A percentile compares a stretch with the other conserved stretches of the same genome.
Conservation (phyloP, 495 filamentous ascomycete genomes). For the Neurospora discreta region DNA sequence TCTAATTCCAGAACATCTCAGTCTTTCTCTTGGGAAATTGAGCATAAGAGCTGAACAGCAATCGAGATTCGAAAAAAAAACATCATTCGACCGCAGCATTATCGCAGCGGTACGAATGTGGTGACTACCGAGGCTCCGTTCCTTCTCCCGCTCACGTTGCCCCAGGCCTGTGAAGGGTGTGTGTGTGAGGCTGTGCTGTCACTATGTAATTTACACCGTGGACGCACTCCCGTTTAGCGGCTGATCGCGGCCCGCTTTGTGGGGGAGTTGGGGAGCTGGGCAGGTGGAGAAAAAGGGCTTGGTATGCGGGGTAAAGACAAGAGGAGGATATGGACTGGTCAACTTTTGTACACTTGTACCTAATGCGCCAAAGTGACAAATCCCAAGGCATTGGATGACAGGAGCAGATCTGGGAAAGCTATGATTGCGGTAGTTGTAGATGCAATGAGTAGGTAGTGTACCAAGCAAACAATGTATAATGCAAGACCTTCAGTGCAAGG, state of each 20-base stretch:
- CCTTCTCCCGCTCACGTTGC: neutral
- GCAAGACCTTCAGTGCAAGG: neutral
- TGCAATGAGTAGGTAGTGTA: neutral
- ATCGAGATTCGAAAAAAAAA: neutral
- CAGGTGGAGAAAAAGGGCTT: neutral
- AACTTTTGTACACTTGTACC: neutral
- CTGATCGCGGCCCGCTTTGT: neutral
- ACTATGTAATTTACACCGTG: neutral
- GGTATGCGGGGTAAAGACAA: neutral
- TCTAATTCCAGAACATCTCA: neutral
- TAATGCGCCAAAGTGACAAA: neutral
- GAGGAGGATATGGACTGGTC: neutral
- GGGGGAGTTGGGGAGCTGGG: neutral
- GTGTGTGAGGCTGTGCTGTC: neutral
- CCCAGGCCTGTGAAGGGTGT: neutral
- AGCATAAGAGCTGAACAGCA: neutral
- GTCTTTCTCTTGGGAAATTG: neutral
- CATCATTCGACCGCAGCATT: neutral
- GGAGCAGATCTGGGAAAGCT: neutral
- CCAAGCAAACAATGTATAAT: neutral
- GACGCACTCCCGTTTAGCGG: neutral
- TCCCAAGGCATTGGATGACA: neutral
- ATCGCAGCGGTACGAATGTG: neutral
- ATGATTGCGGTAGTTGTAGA: neutral
- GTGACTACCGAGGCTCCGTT: neutral